Conservation (phyloP, 1,139 yeast species). For the Nakaseomyces uthaithaninus region DNA sequence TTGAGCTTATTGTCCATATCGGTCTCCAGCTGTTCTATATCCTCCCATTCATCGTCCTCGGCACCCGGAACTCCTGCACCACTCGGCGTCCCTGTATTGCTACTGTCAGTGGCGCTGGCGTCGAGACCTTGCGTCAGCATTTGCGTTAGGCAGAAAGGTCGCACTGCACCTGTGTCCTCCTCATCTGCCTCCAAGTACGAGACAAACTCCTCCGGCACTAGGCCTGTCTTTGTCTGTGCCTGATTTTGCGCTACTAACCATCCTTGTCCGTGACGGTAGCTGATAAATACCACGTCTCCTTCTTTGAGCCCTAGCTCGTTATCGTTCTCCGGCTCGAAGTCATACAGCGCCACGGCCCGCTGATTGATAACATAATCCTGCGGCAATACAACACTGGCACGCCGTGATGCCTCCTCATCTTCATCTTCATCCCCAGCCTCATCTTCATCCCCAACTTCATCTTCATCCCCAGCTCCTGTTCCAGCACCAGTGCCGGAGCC, state of each 20-base stretch:
- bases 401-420: constrained; percentile 34
- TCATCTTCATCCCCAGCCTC: constrained; percentile 22
- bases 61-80: constrained; percentile 15
- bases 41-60: constrained; percentile 35
- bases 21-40: constrained; percentile 22
- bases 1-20: constrained; percentile 17
- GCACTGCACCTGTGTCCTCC: constrained; percentile 25
- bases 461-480: constrained; percentile 13
- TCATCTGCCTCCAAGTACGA: constrained; percentile 37
- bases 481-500: no score
- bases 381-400: constrained; percentile 31
- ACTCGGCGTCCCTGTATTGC: constrained; percentile 8
- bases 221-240: constrained; percentile 48
- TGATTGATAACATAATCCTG: constrained; percentile 38
- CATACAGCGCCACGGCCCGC: constrained; percentile 78
- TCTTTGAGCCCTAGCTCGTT: constrained; percentile 74
- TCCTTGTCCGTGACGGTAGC: constrained; percentile 93
- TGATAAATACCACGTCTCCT: constrained; percentile 80
- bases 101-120: no score
- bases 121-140: constrained; percentile 25
- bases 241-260: constrained; percentile 75
- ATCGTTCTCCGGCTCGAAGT: constrained; percentile 86
- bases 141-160: constrained; percentile 31
- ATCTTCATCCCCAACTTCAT: constrained; percentile 7
- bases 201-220: constrained; percentile 93